Conservation (phyloP, 2,329 filamentous ascomycete species). For the Macrophomina pseudophaseolina region DNA sequence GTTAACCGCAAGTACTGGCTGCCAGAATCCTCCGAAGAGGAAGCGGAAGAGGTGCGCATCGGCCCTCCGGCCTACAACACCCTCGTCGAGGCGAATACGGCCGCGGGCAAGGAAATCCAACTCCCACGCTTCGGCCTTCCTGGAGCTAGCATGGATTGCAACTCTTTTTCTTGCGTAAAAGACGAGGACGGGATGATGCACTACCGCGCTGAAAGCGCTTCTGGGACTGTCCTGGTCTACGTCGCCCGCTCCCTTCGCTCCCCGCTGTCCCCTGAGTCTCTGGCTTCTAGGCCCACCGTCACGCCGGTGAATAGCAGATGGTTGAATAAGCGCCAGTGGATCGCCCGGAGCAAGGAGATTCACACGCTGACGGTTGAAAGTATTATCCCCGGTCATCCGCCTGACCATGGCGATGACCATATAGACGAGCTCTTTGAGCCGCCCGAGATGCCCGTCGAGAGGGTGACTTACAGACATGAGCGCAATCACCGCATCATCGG, state of each 20-base stretch:
- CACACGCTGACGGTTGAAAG: not conserved
- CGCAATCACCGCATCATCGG: not conserved
- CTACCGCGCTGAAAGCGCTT: not conserved
- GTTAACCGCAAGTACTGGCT: slow-evolving; percentile 1
- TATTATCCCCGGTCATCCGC: not conserved
- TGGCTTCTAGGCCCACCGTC: not conserved
- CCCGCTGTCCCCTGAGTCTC: not conserved
- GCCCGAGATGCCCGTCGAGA: too few species aligned
- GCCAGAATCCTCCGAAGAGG: not conserved
- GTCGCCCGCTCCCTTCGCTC: not conserved
- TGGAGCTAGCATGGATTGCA: not conserved
- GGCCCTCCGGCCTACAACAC: not conserved
- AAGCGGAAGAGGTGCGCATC: not conserved
- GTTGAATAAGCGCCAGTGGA: not conserved
- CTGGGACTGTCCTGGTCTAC: not conserved
- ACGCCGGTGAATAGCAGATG: not conserved
- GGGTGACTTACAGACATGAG: not conserved
- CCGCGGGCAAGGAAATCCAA: slow-evolving; percentile 5
- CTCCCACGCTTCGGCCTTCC: not conserved
- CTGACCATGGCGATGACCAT: not conserved
- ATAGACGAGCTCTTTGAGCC: not conserved
- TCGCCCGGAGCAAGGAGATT: not conserved
- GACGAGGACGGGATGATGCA: not conserved
- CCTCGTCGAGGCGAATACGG: slow-evolving; percentile 2
- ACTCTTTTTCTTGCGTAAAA: not conserved